phyloP scores from a whole-genome alignment of 2,329 filamentous ascomycete species.

The Truncatella angustata region DNA sequence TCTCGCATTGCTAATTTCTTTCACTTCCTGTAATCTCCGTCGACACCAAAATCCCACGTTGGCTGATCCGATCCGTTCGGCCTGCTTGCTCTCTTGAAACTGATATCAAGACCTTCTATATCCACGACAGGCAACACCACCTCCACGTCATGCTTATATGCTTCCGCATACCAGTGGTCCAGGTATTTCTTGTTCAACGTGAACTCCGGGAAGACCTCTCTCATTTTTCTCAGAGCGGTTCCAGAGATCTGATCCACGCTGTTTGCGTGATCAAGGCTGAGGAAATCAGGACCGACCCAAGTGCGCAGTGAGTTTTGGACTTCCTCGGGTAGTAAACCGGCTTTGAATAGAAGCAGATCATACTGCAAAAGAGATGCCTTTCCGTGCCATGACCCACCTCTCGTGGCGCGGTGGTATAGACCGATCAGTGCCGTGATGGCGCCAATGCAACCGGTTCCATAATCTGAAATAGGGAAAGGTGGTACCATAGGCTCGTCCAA shows the following conservation, averaged over 20 bases:
- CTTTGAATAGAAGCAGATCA: slow-evolving; percentile 32
- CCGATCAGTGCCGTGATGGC: slow-evolving; percentile 31
- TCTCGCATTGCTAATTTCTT: neutral
- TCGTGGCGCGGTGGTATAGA: slow-evolving; percentile 29
- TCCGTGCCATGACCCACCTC: slow-evolving; percentile 32
- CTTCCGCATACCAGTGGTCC: slow-evolving; percentile 6
- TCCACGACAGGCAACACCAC: slow-evolving; percentile 2
- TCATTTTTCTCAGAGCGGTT: slow-evolving; percentile 1
- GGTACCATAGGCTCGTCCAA: slow-evolving; percentile 62
- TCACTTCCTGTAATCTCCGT: slow-evolving; percentile 3
- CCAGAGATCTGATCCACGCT: slow-evolving; percentile 8
- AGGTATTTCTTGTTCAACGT: neutral
- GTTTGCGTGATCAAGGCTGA: neutral
- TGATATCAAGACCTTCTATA: slow-evolving; percentile 2
- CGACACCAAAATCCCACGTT: slow-evolving; percentile 7
- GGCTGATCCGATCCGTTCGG: slow-evolving; percentile 6
- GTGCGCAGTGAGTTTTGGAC: slow-evolving; percentile 45
- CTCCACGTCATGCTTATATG: slow-evolving; percentile 1
- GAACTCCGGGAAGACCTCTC: slow-evolving; percentile 4
- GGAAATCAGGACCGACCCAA: neutral
- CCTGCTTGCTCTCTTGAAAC: slow-evolving; percentile 6
- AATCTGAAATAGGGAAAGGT: slow-evolving; percentile 60
- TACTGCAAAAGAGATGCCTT: slow-evolving; percentile 34
- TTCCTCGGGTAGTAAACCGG: slow-evolving; percentile 45
- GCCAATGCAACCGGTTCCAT: slow-evolving; percentile 33